Percentiles rank a stretch among this genome's conserved stretches.
phyloP scores from a whole-genome alignment of 768 basidiomycete genomes.

The Serpula lacrymans region DNA sequence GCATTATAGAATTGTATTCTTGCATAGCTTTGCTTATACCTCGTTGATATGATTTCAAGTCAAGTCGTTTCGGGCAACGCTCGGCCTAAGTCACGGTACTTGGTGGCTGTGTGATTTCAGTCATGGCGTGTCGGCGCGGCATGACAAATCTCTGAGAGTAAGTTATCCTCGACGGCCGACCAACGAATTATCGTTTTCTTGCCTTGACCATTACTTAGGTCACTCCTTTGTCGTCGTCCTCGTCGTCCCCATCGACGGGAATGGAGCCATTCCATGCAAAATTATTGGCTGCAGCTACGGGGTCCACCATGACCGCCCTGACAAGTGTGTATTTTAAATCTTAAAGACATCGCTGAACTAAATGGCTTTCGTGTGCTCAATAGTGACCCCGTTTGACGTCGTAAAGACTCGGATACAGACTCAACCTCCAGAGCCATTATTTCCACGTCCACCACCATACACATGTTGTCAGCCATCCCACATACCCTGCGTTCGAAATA shows the following conservation, averaged over 20 bases:
- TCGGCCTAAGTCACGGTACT: too few relatives aligned
- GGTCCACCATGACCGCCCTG: slow-evolving; percentile 76
- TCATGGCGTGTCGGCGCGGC: too few relatives aligned
- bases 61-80: too few relatives aligned
- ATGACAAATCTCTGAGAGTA: too few relatives aligned
- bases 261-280: slow-evolving; percentile 82
- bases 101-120: too few relatives aligned
- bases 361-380: too few relatives aligned
- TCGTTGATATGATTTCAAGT: too few relatives aligned
- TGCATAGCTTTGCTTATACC: too few relatives aligned
- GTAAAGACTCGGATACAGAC: slow-evolving; percentile 97
- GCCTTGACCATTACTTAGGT: background rate
- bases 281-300: slow-evolving; percentile 73
- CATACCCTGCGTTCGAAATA: slow-evolving; percentile 61
- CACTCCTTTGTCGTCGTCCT: background rate
- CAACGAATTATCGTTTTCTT: too few relatives aligned
- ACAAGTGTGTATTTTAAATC: slow-evolving; percentile 66
- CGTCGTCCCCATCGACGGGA: background rate
- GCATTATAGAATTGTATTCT: too few relatives aligned
- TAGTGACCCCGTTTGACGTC: slow-evolving; percentile 99
- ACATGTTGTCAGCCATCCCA: slow-evolving; percentile 67
- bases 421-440: slow-evolving; percentile 58
- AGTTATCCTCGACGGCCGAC: too few relatives aligned
- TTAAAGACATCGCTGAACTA: too few relatives aligned
- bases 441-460: slow-evolving; percentile 50